Evolutionary conservation across 441 rosid species (phyloP).

Genomic region (Brassica hybrid): DNA sequence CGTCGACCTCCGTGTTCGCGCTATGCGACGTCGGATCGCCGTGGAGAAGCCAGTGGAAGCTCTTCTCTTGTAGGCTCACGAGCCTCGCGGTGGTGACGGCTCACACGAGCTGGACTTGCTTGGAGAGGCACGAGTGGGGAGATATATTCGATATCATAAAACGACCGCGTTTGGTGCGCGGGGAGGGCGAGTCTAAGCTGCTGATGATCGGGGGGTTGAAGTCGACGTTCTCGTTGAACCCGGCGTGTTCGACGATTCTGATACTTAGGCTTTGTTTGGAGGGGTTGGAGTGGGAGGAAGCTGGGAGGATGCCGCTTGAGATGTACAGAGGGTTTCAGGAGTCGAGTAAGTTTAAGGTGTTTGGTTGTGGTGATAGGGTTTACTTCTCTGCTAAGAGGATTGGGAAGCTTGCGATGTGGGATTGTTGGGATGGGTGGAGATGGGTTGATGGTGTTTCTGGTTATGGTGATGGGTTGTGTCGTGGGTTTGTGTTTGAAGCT

Average conservation of each 20-base stretch:
- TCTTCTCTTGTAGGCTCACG: constrained; percentile 59
- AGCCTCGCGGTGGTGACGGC: constrained; percentile 42
- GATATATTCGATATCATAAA: constrained; percentile 83
- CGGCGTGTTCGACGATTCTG: constrained; percentile 76
- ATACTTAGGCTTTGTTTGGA: constrained; percentile 78
- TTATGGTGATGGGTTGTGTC: constrained; percentile 65
- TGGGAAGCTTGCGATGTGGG: constrained; percentile 83
- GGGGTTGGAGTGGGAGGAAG: constrained; percentile 89
- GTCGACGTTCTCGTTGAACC: constrained; percentile 71
- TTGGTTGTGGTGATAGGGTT: constrained; percentile 82
- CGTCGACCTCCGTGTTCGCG: constrained; percentile 66
- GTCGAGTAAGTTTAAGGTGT: constrained; percentile 86
- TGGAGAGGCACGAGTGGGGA: constrained; percentile 86
- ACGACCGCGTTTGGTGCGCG: constrained; percentile 75
- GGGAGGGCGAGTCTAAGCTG: constrained; percentile 53
- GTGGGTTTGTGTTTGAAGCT: constrained; percentile 78
- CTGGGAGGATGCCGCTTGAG: constrained; percentile 81
- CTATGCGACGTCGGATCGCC: constrained; percentile 90
- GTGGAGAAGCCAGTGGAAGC: constrained; percentile 89
- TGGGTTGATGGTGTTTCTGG: constrained; percentile 83
- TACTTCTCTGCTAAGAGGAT: constrained; percentile 82
- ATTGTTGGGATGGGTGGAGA: constrained; percentile 65
- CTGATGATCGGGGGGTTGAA: constrained; percentile 85
- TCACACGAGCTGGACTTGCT: constrained; percentile 61
- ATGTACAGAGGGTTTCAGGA: constrained; percentile 79